phyloP scores from a whole-genome alignment of 2,329 filamentous ascomycete genomes.

The Fusarium sp. region DNA sequence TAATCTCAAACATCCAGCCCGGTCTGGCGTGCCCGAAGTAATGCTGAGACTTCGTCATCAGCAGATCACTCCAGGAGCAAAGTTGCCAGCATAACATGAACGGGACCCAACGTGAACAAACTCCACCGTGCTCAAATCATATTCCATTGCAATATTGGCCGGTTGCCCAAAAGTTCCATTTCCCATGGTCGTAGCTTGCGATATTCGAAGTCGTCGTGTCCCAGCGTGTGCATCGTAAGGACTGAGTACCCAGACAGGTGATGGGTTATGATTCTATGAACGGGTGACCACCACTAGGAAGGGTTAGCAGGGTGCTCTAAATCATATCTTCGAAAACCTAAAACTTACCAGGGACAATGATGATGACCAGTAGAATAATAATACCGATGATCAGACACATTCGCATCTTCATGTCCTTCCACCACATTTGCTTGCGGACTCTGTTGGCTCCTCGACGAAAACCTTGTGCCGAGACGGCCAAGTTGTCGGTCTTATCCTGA shows the following conservation, averaged over 20 bases:
- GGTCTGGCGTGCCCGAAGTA: slow-evolving; percentile 40
- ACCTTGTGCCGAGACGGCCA: slow-evolving; percentile 91
- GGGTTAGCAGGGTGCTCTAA: slow-evolving; percentile 22
- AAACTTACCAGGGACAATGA: slow-evolving; percentile 87
- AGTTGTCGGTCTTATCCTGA: slow-evolving; percentile 94
- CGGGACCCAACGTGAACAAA: slow-evolving; percentile 52
- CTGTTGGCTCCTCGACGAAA: slow-evolving; percentile 97
- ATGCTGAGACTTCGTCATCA: slow-evolving; percentile 37
- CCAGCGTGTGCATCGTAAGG: slow-evolving; percentile 43
- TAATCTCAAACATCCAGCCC: slow-evolving; percentile 59
- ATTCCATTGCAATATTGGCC: slow-evolving; percentile 50
- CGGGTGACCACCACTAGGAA: slow-evolving; percentile 54
- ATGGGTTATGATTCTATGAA: slow-evolving; percentile 46
- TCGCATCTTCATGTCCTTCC: slow-evolving; percentile 99
- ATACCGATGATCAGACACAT: slow-evolving; percentile 94
- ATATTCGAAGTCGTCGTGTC: slow-evolving; percentile 49
- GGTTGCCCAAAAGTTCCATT: slow-evolving; percentile 50
- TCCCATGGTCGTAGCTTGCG: slow-evolving; percentile 49
- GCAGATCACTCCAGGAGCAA: slow-evolving; percentile 34
- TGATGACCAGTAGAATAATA: slow-evolving; percentile 90
- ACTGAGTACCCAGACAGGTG: slow-evolving; percentile 46
- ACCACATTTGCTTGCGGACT: slow-evolving; percentile 99
- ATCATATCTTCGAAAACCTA: background rate
- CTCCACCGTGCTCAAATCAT: slow-evolving; percentile 54
- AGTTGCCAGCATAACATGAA: slow-evolving; percentile 48